Base-by-base conservation (phyloP, 495 filamentous ascomycete species). In the Penicillium samsonianum region DNA sequence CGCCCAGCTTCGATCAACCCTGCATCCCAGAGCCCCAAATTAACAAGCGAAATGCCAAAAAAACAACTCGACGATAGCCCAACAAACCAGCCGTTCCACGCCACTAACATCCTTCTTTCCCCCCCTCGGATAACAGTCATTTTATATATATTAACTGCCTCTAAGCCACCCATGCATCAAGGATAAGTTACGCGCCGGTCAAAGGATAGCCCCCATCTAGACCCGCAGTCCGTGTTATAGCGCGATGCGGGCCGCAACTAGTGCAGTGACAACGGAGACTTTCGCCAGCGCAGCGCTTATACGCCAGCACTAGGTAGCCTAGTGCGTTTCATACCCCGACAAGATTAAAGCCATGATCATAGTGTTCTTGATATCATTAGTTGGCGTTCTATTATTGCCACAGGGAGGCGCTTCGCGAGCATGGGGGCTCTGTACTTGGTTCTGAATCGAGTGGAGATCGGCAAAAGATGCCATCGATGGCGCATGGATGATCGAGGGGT, bases 211-310 rank as follows among this genome's bases (percentile, higher is more conserved):
- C 12, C 28, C n/a, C 17, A 40, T 62, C 42, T 28, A 62, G 48
- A 50, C 51, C 52, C 50, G 49, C 50, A 23, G 28, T 35, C 42
- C 23, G 53, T 30, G 59, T 19, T 38, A 25, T 19, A 45, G 35
- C 50, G 25, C 38, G 14, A 61, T 58, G 57, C 57, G 51, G 57
- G 57, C 47, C 40, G 58, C 47, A 45, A 25, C 45, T 58, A 57
- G 53, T 53, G 57, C 37, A 38, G 42, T 40, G 50, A 42, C 42
- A 50, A 53, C 43, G 17, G 41, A 12, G 17, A 33, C 35, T 22
- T 30, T 2, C 4, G 5, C 26, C 38, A 16, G 17, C 40, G 17
- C 55, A 50, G 64, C 64, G 61, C 61, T 59, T 67, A 67, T 26
- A 38, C 14, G 48, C 55, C 52, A 40, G 47, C 55, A 45, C 25